Evolutionary conservation across 1,284 basidiomycete genomes (phyloP).

Genomic region (Cryptococcus sp.): DNA sequence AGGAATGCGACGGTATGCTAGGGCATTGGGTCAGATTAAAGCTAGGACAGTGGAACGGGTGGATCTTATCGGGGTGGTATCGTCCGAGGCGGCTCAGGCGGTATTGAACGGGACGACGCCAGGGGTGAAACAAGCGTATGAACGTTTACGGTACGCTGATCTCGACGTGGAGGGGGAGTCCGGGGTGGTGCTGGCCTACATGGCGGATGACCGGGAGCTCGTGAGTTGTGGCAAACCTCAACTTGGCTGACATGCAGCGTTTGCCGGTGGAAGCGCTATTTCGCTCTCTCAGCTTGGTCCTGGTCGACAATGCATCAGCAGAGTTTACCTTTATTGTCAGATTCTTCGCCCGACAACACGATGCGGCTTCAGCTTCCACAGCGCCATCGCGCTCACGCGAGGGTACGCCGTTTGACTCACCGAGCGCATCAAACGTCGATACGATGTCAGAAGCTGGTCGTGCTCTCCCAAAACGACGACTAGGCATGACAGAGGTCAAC

Average conservation of each 20-base stretch:
- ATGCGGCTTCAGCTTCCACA: not conserved
- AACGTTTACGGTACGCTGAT: conserved; percentile 66
- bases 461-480: conserved; percentile 4
- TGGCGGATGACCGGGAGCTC: conserved; percentile 79
- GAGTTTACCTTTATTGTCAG: conserved; percentile 83
- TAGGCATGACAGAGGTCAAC: conserved; percentile 54
- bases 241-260: conserved; percentile 60
- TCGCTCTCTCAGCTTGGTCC: conserved; percentile 79
- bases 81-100: conserved; percentile 32
- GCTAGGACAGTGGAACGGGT: conserved; percentile 55
- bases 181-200: conserved; percentile 72
- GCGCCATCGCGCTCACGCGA: conserved; percentile 12
- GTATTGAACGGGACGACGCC: conserved; percentile 35
- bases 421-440: conserved; percentile 25
- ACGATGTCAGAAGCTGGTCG: conserved; percentile 35
- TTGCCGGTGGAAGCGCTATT: conserved; percentile 78
- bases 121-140: conserved; percentile 55
- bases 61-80: conserved; percentile 43
- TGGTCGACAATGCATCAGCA: conserved; percentile 88
- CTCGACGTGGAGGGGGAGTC: conserved; percentile 67
- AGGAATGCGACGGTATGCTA: conserved; percentile 84
- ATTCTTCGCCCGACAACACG: conserved; percentile 65
- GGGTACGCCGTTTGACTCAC: conserved; percentile 35
- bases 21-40: conserved; percentile 77
- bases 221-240: conserved; percentile 57